Conservation (phyloP, 2,329 filamentous ascomycete species). For the Fusarium torreyae region DNA sequence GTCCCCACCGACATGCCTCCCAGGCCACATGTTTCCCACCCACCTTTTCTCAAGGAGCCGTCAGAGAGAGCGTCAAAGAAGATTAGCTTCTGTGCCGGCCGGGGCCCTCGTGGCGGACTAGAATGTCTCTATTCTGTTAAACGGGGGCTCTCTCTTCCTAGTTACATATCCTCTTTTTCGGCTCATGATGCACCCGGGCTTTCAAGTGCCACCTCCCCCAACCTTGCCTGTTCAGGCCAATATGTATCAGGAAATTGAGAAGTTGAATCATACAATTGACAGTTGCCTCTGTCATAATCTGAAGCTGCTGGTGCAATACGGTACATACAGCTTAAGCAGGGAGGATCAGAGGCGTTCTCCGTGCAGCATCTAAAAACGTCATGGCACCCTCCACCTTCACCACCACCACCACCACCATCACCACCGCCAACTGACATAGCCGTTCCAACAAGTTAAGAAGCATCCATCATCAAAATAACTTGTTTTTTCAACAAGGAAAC, state of each 20-base stretch:
- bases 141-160: not conserved
- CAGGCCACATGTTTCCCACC: conserved; percentile 18
- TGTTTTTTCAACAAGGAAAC: conserved; percentile 11
- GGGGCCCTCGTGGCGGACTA: conserved; percentile 21
- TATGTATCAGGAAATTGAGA: not conserved
- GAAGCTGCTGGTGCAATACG: not conserved
- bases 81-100: conserved; percentile 1
- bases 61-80: not conserved
- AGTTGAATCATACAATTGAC: not conserved
- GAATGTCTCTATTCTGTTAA: conserved; percentile 17
- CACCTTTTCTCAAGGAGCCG: conserved; percentile 10
- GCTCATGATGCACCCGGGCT: not conserved
- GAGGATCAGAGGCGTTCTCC: conserved; percentile 12
- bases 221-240: conserved; percentile 1
- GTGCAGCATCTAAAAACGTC: conserved; percentile 15
- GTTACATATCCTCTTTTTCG: not conserved
- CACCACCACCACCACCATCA: no score
- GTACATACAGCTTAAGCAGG: conserved; percentile 4
- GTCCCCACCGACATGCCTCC: conserved; percentile 19
- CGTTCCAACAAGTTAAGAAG: conserved; percentile 5
- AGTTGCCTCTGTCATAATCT: not conserved
- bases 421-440: not conserved
- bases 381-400: not conserved
- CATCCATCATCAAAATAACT: conserved; percentile 3
- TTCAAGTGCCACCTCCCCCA: not conserved